Base-by-base conservation (phyloP, 192 early-diverging fungal species). In the Coemansia reversa region DNA sequence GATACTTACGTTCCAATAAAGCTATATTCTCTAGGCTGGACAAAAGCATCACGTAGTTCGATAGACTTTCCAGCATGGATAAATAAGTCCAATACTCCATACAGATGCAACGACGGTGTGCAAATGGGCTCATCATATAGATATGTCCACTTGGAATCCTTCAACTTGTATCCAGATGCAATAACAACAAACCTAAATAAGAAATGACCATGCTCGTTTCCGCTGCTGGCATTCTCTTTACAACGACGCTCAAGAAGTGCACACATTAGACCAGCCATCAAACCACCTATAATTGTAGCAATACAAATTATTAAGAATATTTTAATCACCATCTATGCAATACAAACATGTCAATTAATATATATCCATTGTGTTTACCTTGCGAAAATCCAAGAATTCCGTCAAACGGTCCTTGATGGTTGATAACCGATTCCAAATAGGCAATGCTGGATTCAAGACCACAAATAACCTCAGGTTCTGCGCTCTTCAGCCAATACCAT, bases 371-470 rank as follows among this genome's bases (percentile, higher is more conserved):
- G 35, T 39, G 16, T 42, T 55, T 73, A 55, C 65, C 79, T 68
- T 82, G 79, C 0, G 74, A 76, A 27, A 82, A 82, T 2, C 79
- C 79, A 32, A 82, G 51, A 3, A 82, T 52, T 0, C 74, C 79
- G 51, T 82, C 79, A 55, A 76, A 82, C 45, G 79, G 79, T 0
- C 79, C 79, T 19, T 71, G 74, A 0, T 61, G 24, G 1, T 60
- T 48, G n/a, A 82, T 61, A 4, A 76, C 70, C 3, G 51, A 25
- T 27, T 59, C 55, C 7, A 82, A 57, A 45, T 55, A 65, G 2
- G 25, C 70, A 48, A 82, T 61, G 29, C 70, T 74, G 4, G 54
- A 48, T 6, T 81, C 72, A 22, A 81, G 23, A 0, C 78, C 78
- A 9, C 51, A 50, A 1, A 65, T 63, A 18, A 55, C 35, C 47